These are phyloP conservation scores for Trebouxia sp. DNA, from an alignment of 139 green algal species.

Conservation along the genomic window DNA sequence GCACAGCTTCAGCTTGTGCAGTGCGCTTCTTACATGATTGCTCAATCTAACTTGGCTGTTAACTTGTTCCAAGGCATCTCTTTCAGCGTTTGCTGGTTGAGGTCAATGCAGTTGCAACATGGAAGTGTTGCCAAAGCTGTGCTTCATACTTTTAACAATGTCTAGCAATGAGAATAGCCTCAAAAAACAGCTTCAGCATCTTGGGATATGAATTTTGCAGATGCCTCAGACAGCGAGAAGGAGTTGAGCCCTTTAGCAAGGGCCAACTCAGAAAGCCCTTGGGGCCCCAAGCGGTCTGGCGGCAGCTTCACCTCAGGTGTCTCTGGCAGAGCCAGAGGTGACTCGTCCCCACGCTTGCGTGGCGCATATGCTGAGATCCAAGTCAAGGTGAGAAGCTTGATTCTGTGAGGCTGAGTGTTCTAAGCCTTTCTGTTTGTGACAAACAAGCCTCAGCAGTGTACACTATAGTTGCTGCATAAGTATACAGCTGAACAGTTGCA, in stretches of 20 bases:
- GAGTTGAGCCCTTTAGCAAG: neutral
- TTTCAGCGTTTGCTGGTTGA: too few relatives aligned
- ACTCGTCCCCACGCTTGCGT: slow-evolving; percentile 14
- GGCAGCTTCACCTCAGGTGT: neutral
- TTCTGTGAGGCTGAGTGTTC: neutral
- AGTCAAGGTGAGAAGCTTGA: slow-evolving; percentile 6
- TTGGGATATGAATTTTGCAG: neutral
- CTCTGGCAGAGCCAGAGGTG: slow-evolving; percentile 10
- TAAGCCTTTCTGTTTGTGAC: neutral
- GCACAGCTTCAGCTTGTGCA: too few relatives aligned
- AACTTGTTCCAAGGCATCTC: too few relatives aligned
- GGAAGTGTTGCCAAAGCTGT: too few relatives aligned
- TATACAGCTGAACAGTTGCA: neutral
- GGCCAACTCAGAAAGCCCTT: slow-evolving; percentile 25
- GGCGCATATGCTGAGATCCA: slow-evolving; percentile 26
- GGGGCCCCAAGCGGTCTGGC: slow-evolving; percentile 10
- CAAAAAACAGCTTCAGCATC: too few relatives aligned
- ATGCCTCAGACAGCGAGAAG: neutral
- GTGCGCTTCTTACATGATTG: too few relatives aligned
- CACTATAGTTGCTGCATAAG: neutral
- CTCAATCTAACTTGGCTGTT: too few relatives aligned
- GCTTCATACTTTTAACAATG: too few relatives aligned
- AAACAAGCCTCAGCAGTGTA: neutral
- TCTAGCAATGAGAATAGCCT: too few relatives aligned
- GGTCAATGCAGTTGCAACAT: too few relatives aligned